phyloP scores from a whole-genome alignment of 306 rosid species.

The Rosa chinensis region DNA sequence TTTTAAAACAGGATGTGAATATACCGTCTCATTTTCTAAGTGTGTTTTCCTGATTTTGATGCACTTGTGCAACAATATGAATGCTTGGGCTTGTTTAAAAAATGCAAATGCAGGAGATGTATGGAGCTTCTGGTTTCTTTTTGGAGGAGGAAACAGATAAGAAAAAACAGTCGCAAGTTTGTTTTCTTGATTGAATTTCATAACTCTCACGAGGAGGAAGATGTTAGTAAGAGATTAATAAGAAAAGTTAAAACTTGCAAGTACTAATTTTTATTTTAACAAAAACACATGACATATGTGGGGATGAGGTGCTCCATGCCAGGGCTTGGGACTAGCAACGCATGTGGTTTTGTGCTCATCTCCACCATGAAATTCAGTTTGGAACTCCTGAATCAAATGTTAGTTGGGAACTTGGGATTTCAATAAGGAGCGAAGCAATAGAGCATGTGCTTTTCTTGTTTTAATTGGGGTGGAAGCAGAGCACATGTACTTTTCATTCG shows the following conservation, averaged over 20 bases:
- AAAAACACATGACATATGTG: not conserved
- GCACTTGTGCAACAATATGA: not conserved
- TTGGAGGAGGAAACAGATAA: slow-evolving; percentile 46
- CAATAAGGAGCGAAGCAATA: no score
- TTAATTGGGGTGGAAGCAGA: no score
- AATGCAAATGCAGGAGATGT: slow-evolving; percentile 81
- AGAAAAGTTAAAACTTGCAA: not conserved
- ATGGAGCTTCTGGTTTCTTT: slow-evolving; percentile 94
- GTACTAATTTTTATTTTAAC: not conserved
- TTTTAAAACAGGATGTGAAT: slow-evolving; percentile 6
- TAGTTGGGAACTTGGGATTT: no score
- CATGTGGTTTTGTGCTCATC: not conserved
- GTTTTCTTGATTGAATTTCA: not conserved
- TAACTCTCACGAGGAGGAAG: no score
- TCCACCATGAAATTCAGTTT: not conserved
- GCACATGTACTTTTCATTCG: no score
- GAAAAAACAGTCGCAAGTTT: slow-evolving; percentile 58
- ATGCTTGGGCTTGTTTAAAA: slow-evolving; percentile 34
- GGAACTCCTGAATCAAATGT: no score
- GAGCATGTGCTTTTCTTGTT: no score
- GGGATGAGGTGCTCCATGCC: slow-evolving; percentile 8
- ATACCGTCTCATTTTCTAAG: not conserved
- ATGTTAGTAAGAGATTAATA: not conserved
- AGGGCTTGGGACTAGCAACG: not conserved
- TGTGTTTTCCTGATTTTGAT: not conserved